phyloP scores from a whole-genome alignment of 495 filamentous ascomycete species.

The Aspergillus conjunctus region DNA sequence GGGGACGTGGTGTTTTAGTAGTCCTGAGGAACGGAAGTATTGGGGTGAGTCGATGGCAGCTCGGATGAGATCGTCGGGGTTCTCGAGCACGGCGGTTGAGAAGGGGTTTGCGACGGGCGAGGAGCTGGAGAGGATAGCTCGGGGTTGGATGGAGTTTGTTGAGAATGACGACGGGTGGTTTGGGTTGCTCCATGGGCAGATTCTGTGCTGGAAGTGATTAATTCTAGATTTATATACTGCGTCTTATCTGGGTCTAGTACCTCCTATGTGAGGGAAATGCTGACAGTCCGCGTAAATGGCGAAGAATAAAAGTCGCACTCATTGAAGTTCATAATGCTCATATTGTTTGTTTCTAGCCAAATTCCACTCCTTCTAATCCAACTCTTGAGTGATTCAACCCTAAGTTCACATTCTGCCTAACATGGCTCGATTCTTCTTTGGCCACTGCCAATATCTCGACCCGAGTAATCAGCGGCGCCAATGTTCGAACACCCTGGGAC shows the following conservation, averaged over 20 bases:
- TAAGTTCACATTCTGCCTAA: no score
- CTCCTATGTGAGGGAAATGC: no score
- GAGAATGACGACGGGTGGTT: slow-evolving; percentile 54
- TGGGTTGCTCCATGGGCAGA: slow-evolving; percentile 53
- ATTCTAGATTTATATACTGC: neutral
- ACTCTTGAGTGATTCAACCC: no score
- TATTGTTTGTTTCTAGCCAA: no score
- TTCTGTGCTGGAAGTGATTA: slow-evolving; percentile 49
- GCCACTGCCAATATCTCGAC: no score
- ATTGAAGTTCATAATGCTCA: no score
- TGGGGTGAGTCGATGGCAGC: slow-evolving; percentile 54
- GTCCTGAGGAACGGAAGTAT: slow-evolving; percentile 42
- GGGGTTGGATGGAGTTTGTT: slow-evolving; percentile 49
- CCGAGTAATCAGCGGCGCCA: no score
- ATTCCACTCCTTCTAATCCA: no score
- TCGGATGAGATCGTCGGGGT: slow-evolving; percentile 41
- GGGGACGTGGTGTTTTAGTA: slow-evolving; percentile 53
- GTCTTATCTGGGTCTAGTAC: neutral
- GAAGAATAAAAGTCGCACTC: no score
- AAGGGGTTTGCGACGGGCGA: slow-evolving; percentile 41
- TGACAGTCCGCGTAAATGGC: no score
- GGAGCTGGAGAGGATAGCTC: slow-evolving; percentile 43
- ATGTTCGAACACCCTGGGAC: no score
- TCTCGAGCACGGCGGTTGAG: slow-evolving; percentile 37
- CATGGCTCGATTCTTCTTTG: no score